Evolutionary conservation across 2,329 filamentous ascomycete species (phyloP).

Genomic region (Grosmannia clavigera): DNA sequence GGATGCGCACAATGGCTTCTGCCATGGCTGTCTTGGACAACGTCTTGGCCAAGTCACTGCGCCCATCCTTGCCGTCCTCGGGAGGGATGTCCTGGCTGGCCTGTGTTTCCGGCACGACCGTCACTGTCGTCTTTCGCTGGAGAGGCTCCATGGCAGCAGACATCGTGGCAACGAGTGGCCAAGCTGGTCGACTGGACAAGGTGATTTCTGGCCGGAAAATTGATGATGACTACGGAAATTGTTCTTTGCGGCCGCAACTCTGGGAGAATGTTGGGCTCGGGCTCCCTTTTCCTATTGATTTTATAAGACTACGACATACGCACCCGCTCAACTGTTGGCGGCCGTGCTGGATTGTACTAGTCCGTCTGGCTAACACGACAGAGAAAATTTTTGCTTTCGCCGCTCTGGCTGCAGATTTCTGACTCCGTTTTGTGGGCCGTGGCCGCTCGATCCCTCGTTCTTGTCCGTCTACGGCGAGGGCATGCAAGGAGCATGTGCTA

Average conservation of each 20-base stretch:
- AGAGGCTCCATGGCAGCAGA: background rate
- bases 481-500: background rate
- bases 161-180: background rate
- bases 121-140: background rate
- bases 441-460: no score
- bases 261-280: background rate
- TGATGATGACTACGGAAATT: background rate
- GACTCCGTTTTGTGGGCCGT: background rate
- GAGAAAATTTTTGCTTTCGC: background rate
- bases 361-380: background rate
- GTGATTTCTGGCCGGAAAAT: background rate
- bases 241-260: no score
- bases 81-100: background rate
- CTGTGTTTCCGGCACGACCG: background rate
- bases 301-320: background rate
- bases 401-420: no score
- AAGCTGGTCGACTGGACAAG: background rate
- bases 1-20: background rate
- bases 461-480: background rate
- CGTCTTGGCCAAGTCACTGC: background rate
- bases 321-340: background rate
- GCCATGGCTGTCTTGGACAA: background rate
- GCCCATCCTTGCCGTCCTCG: background rate
- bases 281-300: no score
- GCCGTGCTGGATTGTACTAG: background rate